Conservation (phyloP, 2,329 filamentous ascomycete species). For the Thelonectria blattea region DNA sequence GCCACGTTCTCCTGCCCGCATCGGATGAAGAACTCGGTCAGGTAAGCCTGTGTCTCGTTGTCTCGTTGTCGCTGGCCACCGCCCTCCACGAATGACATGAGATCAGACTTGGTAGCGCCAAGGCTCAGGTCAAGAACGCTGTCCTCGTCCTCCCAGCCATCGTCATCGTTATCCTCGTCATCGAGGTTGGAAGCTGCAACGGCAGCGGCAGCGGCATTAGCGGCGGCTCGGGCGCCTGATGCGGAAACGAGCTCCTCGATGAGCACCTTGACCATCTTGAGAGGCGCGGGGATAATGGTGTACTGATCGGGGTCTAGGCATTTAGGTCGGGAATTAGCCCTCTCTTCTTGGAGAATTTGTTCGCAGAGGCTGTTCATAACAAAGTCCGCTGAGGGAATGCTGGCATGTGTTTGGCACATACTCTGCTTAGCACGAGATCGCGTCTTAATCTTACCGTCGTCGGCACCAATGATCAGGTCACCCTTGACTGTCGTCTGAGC, state of each 20-base stretch:
- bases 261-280: conserved; percentile 96
- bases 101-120: conserved; percentile 70
- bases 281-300: conserved; percentile 82
- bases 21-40: conserved; percentile 79
- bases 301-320: conserved; percentile 81
- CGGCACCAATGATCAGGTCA: conserved; percentile 81
- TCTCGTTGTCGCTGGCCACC: conserved; percentile 72
- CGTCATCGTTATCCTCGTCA: conserved; percentile 75
- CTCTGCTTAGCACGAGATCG: conserved; percentile 86
- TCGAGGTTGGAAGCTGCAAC: conserved; percentile 64
- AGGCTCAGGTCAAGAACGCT: conserved; percentile 78
- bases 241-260: conserved; percentile 89
- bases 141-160: conserved; percentile 88
- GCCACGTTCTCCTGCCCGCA: conserved; percentile 63
- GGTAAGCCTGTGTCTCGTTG: conserved; percentile 87
- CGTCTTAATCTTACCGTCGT: conserved; percentile 85
- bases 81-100: conserved; percentile 78
- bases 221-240: conserved; percentile 66
- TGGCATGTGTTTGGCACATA: conserved; percentile 48
- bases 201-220: conserved; percentile 68
- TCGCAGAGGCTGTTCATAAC: conserved; percentile 30
- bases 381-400: conserved; percentile 26
- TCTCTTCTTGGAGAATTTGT: conserved; percentile 24
- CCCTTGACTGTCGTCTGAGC: conserved; percentile 85
- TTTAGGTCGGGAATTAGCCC: conserved; percentile 36